phyloP scores from a whole-genome alignment of 805 yeast genomes.

The Kodamaea kaohsiungensis region DNA sequence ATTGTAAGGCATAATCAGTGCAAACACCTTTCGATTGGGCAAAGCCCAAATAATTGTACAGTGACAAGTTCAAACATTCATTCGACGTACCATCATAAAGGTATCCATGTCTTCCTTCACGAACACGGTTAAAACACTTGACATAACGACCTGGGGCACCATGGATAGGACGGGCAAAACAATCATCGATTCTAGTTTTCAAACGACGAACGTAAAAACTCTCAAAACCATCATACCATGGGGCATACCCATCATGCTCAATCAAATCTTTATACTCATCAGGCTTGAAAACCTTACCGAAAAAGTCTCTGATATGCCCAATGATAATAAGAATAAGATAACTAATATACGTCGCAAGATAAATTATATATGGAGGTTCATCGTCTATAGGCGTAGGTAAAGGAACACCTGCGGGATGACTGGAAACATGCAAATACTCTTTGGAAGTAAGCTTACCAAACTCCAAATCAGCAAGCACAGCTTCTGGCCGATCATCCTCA shows the following conservation, averaged over 20 bases:
- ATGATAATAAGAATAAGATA: constrained; percentile 81
- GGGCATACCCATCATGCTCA: constrained; percentile 89
- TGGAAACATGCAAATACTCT: constrained; percentile 64
- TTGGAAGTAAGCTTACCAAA: constrained; percentile 68
- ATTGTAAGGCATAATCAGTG: constrained; percentile 70
- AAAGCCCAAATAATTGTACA: constrained; percentile 94
- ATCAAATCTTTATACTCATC: constrained; percentile 63
- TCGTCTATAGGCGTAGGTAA: constrained; percentile 67
- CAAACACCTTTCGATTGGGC: constrained; percentile 94
- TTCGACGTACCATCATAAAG: constrained; percentile 74
- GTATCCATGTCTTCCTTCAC: constrained; percentile 67
- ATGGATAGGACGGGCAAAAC: constrained; percentile 93
- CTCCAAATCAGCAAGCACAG: constrained; percentile 54
- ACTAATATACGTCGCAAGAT: constrained; percentile 80
- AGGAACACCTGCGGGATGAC: constrained; percentile 57
- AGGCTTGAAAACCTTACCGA: constrained; percentile 74
- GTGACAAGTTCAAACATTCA: constrained; percentile 80
- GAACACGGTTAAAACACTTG: constrained; percentile 73
- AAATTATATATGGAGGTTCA: constrained; percentile 82
- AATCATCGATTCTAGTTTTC: constrained; percentile 88
- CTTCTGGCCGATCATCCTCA: constrained; percentile 31
- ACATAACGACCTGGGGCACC: constrained; percentile 97
- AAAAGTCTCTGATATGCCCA: constrained; percentile 89
- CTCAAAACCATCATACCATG: constrained; percentile 93
- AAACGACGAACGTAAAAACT: constrained; percentile 90